These are phyloP conservation scores for Piper betle DNA, from an alignment of 164 flowering plant species.

Conservation along the genomic window DNA sequence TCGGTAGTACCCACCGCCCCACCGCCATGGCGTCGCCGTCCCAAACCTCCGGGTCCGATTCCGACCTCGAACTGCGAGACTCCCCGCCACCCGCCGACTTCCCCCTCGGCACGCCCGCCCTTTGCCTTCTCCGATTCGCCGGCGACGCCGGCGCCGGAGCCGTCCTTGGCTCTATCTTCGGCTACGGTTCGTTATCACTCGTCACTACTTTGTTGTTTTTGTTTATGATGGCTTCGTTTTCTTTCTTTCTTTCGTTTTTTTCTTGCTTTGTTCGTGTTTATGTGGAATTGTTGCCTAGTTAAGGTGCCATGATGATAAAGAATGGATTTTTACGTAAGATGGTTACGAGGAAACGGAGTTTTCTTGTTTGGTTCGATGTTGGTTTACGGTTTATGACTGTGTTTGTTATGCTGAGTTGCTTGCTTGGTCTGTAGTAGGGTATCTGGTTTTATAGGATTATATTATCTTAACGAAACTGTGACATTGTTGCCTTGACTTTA, in stretches of 20 bases:
- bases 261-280: neutral
- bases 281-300: too few species aligned
- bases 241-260: neutral
- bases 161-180: constrained; percentile 82
- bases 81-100: neutral
- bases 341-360: too few species aligned
- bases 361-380: too few species aligned
- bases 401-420: too few species aligned
- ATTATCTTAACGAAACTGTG: too few species aligned
- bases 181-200: constrained; percentile 42
- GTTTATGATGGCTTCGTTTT: neutral
- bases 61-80: neutral
- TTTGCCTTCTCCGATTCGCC: neutral
- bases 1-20: too few species aligned
- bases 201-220: neutral
- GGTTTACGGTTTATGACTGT: too few species aligned
- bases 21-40: too few species aligned
- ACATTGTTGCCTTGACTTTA: neutral
- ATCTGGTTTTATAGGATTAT: neutral
- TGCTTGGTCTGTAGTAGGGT: too few species aligned
- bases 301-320: too few species aligned
- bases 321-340: too few species aligned
- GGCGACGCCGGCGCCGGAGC: constrained; percentile 70
- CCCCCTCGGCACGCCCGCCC: neutral
- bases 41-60: too few species aligned